Base-by-base conservation (phyloP, 805 yeast genomes). In the Grigorovia yakushimaensis region DNA sequence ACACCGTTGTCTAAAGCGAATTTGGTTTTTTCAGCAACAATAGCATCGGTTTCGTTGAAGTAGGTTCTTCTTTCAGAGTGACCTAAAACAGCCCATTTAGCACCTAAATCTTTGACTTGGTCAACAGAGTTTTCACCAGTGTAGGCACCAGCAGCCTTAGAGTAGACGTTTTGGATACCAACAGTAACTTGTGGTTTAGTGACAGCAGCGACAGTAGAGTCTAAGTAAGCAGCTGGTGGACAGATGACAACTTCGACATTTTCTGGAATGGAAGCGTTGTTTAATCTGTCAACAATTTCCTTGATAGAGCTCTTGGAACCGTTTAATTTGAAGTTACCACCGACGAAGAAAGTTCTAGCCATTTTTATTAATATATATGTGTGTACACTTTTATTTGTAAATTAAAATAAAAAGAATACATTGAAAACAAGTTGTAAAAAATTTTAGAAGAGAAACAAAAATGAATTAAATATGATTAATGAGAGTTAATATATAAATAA, bases 241-340 rank as follows among this genome's bases (percentile, higher is more conserved):
- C 95, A 81, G 70, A 93, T 78, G 54, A 91, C 98, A 58, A 93
- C 96, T 74, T 91, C 93, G 50, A 85, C 91, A 63, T 82, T 73
- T 46, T 77, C 62, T 55, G 94, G 85, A 58, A 93, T 73, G 45
- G 78, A 74, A 56, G 94, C 84, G 47, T 71, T 67, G 78, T 91
- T 91, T 66, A 93, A 79, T 73, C 81, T 74, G 55, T 81, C 89
- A 54, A 91, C 83, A 66, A 93, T 89, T 59, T 79, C 72, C 69
- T 80, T 78, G 70, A 93, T 85, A 60, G 93, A 84, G 61, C 77
- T 79, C 73, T 82, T 82, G 66, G 95, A 74, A 68, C 98, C 98
- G 79, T 93, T 93, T 87, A 93, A 83, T 74, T 93, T 93, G 81
- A 93, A 91, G 88, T 93, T 93, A 66, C 98, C 98, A 62, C 98